phyloP scores from a whole-genome alignment of 495 filamentous ascomycete species.

The Aspergillus bridgeri region DNA sequence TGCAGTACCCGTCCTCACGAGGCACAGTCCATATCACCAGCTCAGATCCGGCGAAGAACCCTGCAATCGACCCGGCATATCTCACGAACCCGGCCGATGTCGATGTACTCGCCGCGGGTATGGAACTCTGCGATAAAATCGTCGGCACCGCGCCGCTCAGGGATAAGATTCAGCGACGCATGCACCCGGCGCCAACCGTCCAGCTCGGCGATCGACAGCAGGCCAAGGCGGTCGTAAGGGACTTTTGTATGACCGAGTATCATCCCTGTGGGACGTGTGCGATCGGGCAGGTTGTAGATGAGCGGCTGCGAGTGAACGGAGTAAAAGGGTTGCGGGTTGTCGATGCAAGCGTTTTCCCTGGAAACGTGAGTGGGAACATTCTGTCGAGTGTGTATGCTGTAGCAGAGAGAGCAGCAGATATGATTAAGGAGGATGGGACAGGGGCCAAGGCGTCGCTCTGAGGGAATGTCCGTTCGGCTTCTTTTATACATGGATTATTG shows the following conservation, averaged over 20 bases:
- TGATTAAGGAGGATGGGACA: conserved; percentile 43
- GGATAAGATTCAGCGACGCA: conserved; percentile 13
- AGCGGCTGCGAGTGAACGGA: conserved; percentile 43
- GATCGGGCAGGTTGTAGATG: conserved; percentile 54
- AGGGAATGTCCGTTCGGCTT: too few species aligned
- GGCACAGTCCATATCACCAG: conserved; percentile 53
- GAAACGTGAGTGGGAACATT: conserved; percentile 47
- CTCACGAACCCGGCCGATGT: conserved; percentile 35
- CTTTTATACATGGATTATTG: too few species aligned
- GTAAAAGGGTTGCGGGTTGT: conserved; percentile 50
- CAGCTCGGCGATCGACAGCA: conserved; percentile 19
- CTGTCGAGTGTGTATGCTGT: conserved; percentile 52
- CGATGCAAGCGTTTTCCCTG: conserved; percentile 50
- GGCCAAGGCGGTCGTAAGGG: conserved; percentile 18
- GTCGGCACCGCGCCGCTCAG: conserved; percentile 18
- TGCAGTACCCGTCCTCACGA: conserved; percentile 45
- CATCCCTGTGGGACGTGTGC: conserved; percentile 48
- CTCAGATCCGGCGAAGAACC: conserved; percentile 20
- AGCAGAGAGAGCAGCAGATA: conserved; percentile 51
- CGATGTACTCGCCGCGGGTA: conserved; percentile 30
- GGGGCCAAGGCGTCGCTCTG: not conserved
- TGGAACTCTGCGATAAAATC: conserved; percentile 25
- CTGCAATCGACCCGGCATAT: conserved; percentile 28
- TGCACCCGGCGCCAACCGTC: conserved; percentile 16
- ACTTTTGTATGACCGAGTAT: conserved; percentile 12